Evolutionary conservation across 768 basidiomycete species (phyloP), one percentile per base, ranked within the genome.

Genomic region (Suillus spraguei): DNA sequence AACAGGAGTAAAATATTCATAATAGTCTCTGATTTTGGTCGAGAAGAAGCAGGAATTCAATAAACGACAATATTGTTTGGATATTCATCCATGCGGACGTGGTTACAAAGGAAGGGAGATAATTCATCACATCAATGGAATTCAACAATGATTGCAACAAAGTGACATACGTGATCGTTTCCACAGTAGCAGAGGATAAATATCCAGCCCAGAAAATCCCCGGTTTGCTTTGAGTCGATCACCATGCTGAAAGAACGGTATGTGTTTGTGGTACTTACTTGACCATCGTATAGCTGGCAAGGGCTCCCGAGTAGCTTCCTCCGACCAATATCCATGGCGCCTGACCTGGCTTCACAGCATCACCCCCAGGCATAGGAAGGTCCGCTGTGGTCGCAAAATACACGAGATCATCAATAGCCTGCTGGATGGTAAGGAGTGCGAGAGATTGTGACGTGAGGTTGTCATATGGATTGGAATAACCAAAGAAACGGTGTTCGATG

Each of bases 401-500:
- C 20, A 80, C 88, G 41, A 91, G 73, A 68, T 92, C 90, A 55
- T 90, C 86, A 65, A 90, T 85, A 10, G 89, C 87, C 74, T 92
- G 90, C 70, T 90, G 86, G 55, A 92, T 81, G 1, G 88, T 91
- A 70, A 87, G 87, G 14, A 84, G 67, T 53, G 76, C 74, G 47
- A 92, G 75, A 69, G 86, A 90, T 67, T 81, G 73, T 32, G 82
- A 83, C 33, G 78, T 83, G 28, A 92, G 81, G 71, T 91, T 81
- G 24, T 82, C 22, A 54, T 80, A 82, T 5, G 90, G 90, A 70
- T 90, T 92, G 63, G 89, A 91, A 20, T 83, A 72, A 20, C 90
- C 90, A 64, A 86, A 92, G 79, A 87, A 92, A 24, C 91, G 82
- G 69, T 92, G 90, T 68, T 92, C 90, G 28, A 91, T 64, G 36